Evolutionary conservation across 371 early-diverging fungal genomes (phyloP).

Genomic region (Funneliformis caledonium): DNA sequence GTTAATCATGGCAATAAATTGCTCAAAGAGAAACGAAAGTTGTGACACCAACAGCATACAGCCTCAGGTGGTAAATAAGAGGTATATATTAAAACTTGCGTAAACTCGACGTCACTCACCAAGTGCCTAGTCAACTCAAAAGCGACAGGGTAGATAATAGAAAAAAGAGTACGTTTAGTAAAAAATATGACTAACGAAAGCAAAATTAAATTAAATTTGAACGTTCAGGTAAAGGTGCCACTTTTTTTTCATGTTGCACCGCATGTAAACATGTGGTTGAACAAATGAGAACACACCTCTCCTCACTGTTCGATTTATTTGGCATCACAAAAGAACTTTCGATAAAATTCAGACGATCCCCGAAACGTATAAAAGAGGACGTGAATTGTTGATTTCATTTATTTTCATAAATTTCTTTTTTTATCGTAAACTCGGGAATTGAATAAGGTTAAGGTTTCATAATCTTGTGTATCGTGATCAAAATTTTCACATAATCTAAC

Average conservation of each 20-base stretch:
- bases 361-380: too few species aligned
- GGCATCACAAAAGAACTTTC: not conserved
- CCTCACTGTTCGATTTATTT: not conserved
- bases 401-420: too few species aligned
- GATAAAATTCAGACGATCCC: too few species aligned
- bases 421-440: too few species aligned
- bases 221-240: not conserved
- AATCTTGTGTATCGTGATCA: too few species aligned
- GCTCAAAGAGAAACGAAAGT: too few species aligned
- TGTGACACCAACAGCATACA: too few species aligned
- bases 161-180: not conserved
- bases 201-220: not conserved
- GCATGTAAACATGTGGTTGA: not conserved
- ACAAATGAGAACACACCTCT: too few species aligned
- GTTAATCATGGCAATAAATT: too few species aligned
- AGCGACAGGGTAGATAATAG: not conserved
- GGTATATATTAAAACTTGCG: not conserved
- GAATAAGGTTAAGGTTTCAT: too few species aligned
- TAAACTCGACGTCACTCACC: conserved; percentile 4
- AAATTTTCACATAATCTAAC: too few species aligned
- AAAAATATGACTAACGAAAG: not conserved
- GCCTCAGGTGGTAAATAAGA: not conserved
- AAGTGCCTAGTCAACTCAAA: not conserved
- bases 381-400: too few species aligned
- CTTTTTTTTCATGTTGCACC: not conserved